Evolutionary conservation across 2,329 filamentous ascomycete species (phyloP), one percentile per base, ranked within the genome.

Genomic region (Claviceps capensis): DNA sequence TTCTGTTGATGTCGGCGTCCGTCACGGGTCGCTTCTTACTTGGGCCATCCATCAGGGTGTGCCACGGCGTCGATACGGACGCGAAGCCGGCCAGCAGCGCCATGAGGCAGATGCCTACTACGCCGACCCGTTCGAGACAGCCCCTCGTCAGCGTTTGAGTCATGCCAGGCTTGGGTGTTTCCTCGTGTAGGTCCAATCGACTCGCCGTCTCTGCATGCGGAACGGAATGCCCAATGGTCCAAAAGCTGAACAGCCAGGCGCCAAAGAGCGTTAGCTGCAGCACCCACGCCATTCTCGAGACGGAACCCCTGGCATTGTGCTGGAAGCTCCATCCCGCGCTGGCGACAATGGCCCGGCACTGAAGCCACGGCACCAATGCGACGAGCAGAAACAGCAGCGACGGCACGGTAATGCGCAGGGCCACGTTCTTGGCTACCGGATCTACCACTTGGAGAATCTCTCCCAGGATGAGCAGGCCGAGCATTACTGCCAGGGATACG

Each of bases 71-170:
- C 23, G 86, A 90, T 37, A 94, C 85, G n/a, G 87, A 87, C 5
- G 88, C 88, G 61, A 94, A 95, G 0, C 88, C 88, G 6, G 88
- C 88, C n/a, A 95, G 72, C 14, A 90, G 76, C 16, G 88, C 88
- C 87, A 95, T 94, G 50, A 93, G 69, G 47, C 85, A 83, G 52
- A 93, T 88, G 3, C 88, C 88, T 56, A 94, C 88, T 42, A 95
- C 83, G 13, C 88, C 88, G 26, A 95, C 82, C 45, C 88, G 69
- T 63, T 83, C 79, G 38, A 84, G 68, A 57, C 79, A 83, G 8
- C 75, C 79, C 44, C 75, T 68, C 16, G 72, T 72, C 48, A 79
- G 59, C 6, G 59, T 61, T 50, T 67, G 65, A 43, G 70, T 63
- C 14, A 69, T 60, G 19, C 59, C 63, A 55, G 53, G 58, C 56